Percentiles rank a stretch among this genome's conserved stretches.
Evolutionary conservation across 805 yeast species (phyloP).

Genomic region (Zygoascus biomembranicola): DNA sequence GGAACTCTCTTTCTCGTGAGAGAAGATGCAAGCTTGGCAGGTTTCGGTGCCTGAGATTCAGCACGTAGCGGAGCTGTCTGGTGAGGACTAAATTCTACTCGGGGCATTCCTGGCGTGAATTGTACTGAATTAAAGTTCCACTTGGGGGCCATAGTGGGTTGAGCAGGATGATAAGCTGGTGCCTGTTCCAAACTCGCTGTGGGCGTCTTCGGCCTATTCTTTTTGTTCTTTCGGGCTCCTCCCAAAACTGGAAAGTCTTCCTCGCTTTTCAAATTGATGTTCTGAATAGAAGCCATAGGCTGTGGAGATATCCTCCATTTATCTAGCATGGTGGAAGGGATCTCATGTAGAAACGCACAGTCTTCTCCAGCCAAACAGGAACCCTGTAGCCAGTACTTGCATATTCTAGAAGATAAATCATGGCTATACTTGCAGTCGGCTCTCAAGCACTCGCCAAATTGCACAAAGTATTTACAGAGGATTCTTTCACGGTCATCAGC

Average conservation of each 20-base stretch:
- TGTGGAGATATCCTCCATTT: neutral
- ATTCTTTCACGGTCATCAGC: slow-evolving; percentile 17
- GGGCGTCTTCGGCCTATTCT: neutral
- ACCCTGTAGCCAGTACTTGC: slow-evolving; percentile 41
- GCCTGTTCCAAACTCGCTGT: neutral
- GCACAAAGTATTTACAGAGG: slow-evolving; percentile 36
- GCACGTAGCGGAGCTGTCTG: no score
- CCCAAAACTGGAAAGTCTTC: slow-evolving; percentile 22
- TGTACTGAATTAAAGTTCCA: slow-evolving; percentile 1
- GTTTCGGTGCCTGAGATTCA: no score
- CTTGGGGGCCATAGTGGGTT: neutral
- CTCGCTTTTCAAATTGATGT: slow-evolving; percentile 13
- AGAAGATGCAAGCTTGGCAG: neutral
- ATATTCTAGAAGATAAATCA: slow-evolving; percentile 35
- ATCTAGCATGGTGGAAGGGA: slow-evolving; percentile 24
- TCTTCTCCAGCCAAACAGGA: slow-evolving; percentile 35
- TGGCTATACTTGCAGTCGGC: slow-evolving; percentile 40
- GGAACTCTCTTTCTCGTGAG: slow-evolving; percentile 4
- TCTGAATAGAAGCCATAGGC: slow-evolving; percentile 4
- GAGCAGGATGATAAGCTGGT: neutral
- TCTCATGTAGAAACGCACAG: slow-evolving; percentile 35
- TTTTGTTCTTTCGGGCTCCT: neutral
- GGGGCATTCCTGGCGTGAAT: neutral
- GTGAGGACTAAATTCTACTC: no score
- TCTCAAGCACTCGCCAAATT: slow-evolving; percentile 36